Conservation (phyloP, 768 basidiomycete species). For the Hericium rajendrae region DNA sequence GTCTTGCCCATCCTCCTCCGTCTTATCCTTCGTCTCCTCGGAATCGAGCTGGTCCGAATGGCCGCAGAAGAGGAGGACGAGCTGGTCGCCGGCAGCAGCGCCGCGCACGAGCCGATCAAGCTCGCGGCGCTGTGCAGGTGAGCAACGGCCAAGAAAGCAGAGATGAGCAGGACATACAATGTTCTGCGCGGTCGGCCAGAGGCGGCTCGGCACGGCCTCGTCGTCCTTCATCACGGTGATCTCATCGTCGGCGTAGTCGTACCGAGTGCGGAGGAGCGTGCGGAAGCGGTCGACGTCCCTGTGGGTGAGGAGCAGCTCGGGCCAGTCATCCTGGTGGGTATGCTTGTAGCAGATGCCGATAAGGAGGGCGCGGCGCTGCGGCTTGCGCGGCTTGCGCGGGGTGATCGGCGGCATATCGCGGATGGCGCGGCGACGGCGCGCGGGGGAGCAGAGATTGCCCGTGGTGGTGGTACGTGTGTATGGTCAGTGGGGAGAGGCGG, state of each 20-base stretch:
- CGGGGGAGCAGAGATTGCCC: no score
- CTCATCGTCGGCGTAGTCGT: conserved; percentile 4
- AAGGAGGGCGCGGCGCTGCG: conserved; percentile 13
- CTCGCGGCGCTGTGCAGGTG: conserved; percentile 7
- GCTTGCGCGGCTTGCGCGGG: neutral
- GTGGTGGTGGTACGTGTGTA: no score
- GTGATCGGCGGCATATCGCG: no score
- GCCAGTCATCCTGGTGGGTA: neutral
- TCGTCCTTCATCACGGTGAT: conserved; percentile 12
- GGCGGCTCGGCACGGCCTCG: neutral
- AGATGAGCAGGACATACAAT: conserved; percentile 3
- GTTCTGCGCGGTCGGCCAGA: conserved; percentile 10
- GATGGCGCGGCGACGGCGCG: no score
- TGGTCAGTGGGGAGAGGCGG: no score
- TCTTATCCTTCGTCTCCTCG: neutral
- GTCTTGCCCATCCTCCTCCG: conserved; percentile 17
- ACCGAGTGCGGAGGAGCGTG: conserved; percentile 5
- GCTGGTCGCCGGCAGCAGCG: conserved; percentile 16
- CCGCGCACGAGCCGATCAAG: conserved; percentile 9
- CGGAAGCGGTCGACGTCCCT: conserved; percentile 8
- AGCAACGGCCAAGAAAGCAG: neutral
- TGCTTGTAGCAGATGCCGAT: conserved; percentile 10
- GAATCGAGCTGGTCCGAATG: conserved; percentile 15
- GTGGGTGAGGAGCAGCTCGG: conserved; percentile 3
- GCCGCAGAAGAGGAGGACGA: conserved; percentile 18